phyloP scores from a whole-genome alignment of 2,329 filamentous ascomycete genomes.

The Aspergillus aculeatus region DNA sequence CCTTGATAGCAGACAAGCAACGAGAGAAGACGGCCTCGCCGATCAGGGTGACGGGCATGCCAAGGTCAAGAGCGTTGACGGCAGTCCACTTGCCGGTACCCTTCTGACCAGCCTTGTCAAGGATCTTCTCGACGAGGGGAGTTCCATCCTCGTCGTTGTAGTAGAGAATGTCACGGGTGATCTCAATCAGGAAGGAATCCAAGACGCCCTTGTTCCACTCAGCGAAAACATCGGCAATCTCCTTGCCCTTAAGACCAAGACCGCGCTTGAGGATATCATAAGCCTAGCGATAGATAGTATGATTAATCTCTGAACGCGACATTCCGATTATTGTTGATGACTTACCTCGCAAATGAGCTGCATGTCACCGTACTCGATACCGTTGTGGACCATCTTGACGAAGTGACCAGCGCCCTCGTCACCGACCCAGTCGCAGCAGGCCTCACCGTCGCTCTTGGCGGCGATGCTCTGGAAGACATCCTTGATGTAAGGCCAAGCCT shows the following conservation, averaged over 20 bases:
- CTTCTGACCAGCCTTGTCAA: conserved; percentile 98
- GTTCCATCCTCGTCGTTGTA: conserved; percentile 93
- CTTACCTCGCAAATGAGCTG: conserved; percentile 97
- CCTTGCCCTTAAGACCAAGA: conserved; percentile 82
- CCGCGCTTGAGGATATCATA: conserved; percentile 99
- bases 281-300: conserved; percentile 57
- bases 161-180: conserved; percentile 97
- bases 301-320: background rate
- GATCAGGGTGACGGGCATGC: conserved; percentile 97
- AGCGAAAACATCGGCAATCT: conserved; percentile 90
- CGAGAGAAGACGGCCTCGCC: conserved; percentile 94
- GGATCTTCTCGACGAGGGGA: conserved; percentile 95
- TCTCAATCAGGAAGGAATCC: conserved; percentile 99
- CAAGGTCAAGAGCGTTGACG: conserved; percentile 96
- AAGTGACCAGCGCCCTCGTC: conserved; percentile 99
- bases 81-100: conserved; percentile 99
- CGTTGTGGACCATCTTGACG: conserved; percentile 99
- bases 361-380: conserved; percentile 99
- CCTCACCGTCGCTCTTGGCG: conserved; percentile 94
- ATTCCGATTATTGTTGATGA: background rate
- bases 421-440: conserved; percentile 99
- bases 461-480: conserved; percentile 97
- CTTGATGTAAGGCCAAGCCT: conserved; percentile 97
- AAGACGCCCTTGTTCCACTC: conserved; percentile 99
- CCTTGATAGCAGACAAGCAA: conserved; percentile 92